Evolutionary conservation across 768 basidiomycete species (phyloP).

Genomic region (Leccinum rimulosum): DNA sequence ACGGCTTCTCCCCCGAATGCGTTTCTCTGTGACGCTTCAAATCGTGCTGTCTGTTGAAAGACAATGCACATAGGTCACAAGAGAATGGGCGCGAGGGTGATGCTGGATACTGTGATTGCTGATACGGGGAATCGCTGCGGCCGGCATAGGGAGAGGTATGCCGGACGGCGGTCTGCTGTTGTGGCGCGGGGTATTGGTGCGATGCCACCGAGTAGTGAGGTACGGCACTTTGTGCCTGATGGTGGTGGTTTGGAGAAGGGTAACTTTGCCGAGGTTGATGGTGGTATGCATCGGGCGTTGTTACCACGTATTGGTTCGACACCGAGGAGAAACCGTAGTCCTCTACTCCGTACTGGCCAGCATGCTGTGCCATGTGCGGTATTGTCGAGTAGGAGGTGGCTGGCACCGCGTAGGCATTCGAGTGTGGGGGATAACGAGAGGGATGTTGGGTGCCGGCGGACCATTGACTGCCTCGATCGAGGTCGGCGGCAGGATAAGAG

Average conservation of each 20-base stretch:
- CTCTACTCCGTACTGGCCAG: slow-evolving; percentile 22
- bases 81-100: slow-evolving; percentile 62
- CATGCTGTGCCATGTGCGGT: slow-evolving; percentile 17
- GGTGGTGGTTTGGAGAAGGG: slow-evolving; percentile 23
- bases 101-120: slow-evolving; percentile 48
- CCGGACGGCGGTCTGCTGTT: slow-evolving; percentile 16
- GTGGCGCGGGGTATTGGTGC: slow-evolving; percentile 28
- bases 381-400: slow-evolving; percentile 19
- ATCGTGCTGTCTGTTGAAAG: slow-evolving; percentile 85
- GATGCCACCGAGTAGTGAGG: slow-evolving; percentile 29
- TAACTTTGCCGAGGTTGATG: slow-evolving; percentile 28
- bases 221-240: slow-evolving; percentile 36
- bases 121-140: slow-evolving; percentile 26
- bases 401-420: slow-evolving; percentile 19
- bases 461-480: slow-evolving; percentile 26
- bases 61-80: slow-evolving; percentile 73
- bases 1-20: slow-evolving; percentile 84
- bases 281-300: slow-evolving; percentile 18
- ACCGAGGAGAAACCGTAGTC: slow-evolving; percentile 21
- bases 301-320: slow-evolving; percentile 22
- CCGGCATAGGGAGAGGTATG: slow-evolving; percentile 36
- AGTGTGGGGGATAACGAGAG: slow-evolving; percentile 23
- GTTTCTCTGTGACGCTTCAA: slow-evolving; percentile 82
- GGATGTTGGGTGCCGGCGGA: slow-evolving; percentile 17
- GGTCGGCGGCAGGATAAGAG: slow-evolving; percentile 18